Percentiles rank a stretch among this genome's conserved stretches.
Conservation (phyloP, 495 filamentous ascomycete species). For the Trichoderma reesei region DNA sequence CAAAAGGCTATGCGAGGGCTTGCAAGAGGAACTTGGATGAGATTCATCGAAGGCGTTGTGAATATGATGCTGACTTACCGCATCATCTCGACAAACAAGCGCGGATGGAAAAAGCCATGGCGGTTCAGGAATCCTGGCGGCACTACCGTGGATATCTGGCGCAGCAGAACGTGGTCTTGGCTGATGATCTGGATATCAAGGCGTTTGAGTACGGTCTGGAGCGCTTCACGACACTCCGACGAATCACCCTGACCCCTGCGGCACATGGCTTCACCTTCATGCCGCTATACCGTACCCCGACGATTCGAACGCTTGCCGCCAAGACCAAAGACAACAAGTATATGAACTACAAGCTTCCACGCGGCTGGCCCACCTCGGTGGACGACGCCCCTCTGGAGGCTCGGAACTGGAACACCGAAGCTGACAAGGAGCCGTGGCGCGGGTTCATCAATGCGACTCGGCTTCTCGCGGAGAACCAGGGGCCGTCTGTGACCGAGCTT, state of each 20-base stretch:
- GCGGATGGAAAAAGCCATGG: neutral
- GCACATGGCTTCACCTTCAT: conserved; percentile 21
- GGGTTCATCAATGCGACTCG: neutral
- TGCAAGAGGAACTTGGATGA: neutral
- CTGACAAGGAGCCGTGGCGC: neutral
- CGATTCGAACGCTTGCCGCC: conserved; percentile 25
- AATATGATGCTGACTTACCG: neutral
- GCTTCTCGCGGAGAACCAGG: neutral
- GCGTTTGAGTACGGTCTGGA: conserved; percentile 13
- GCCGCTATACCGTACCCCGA: conserved; percentile 25
- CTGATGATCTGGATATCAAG: neutral
- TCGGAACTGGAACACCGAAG: neutral
- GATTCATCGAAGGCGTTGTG: neutral
- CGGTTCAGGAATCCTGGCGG: neutral
- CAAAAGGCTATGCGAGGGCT: neutral
- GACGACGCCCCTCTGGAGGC: neutral
- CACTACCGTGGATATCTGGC: neutral
- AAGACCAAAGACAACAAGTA: too few relatives aligned
- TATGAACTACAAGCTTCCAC: conserved; percentile 24
- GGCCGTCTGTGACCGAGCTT: neutral
- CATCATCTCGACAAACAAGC: neutral
- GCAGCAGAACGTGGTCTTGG: conserved; percentile 11
- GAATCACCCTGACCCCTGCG: conserved; percentile 24
- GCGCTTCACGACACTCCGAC: conserved; percentile 19
- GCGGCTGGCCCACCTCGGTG: conserved; percentile 18